Evolutionary conservation across 2,329 filamentous ascomycete species (phyloP).

Genomic region (Leptosphaerulina australis): DNA sequence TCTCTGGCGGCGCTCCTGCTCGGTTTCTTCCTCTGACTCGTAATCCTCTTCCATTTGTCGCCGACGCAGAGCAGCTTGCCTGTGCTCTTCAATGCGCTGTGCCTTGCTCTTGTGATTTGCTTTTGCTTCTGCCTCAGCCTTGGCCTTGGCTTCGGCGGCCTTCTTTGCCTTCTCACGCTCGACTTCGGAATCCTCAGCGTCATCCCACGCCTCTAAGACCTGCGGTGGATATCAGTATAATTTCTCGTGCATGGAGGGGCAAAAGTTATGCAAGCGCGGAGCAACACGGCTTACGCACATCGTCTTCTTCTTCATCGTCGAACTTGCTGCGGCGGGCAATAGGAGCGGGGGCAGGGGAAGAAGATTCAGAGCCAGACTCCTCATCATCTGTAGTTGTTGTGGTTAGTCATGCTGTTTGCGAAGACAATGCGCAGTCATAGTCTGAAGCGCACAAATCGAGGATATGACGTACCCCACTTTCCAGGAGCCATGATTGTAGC

Average conservation of each 20-base stretch:
- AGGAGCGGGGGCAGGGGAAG: constrained; percentile 54
- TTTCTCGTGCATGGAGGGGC: constrained; percentile 23
- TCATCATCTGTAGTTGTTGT: constrained; percentile 56
- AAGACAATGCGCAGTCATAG: constrained; percentile 25
- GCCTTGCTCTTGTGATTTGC: constrained; percentile 90
- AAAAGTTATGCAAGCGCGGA: constrained; percentile 23
- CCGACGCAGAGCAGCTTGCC: constrained; percentile 63
- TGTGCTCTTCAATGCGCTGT: constrained; percentile 82
- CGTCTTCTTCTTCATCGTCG: constrained; percentile 88
- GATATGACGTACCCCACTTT: constrained; percentile 52
- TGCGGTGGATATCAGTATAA: constrained; percentile 50
- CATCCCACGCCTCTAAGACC: constrained; percentile 97
- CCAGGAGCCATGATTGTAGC: constrained; percentile 46
- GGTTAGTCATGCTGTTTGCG: constrained; percentile 26
- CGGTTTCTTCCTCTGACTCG: constrained; percentile 72
- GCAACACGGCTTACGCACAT: constrained; percentile 63
- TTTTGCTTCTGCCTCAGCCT: constrained; percentile 84
- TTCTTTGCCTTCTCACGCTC: constrained; percentile 95
- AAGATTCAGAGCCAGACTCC: constrained; percentile 60
- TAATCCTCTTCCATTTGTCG: constrained; percentile 62
- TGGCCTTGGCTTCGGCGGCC: constrained; percentile 82
- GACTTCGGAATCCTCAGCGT: constrained; percentile 92
- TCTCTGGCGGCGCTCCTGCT: constrained; percentile 73
- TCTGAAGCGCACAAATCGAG: constrained; percentile 18
- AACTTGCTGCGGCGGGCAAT: constrained; percentile 70